A percentile compares a stretch with the other conserved stretches of the same genome.
phyloP scores from a whole-genome alignment of 768 basidiomycete species.

The Amanita subjunquillea region DNA sequence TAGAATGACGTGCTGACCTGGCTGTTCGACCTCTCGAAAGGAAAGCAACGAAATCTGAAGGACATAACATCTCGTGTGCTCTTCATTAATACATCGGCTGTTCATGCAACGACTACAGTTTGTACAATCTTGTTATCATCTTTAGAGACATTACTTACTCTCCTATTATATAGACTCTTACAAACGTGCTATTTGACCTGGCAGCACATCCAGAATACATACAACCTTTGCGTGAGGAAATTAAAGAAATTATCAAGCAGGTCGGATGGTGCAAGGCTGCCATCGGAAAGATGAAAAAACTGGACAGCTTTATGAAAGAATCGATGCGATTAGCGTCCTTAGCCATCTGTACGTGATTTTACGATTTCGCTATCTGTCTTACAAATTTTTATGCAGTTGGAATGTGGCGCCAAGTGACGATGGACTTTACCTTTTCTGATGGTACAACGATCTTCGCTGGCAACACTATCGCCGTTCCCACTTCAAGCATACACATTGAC shows the following conservation, averaged over 20 bases:
- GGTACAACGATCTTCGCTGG: slow-evolving; percentile 18
- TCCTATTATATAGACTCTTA: slow-evolving; percentile 20
- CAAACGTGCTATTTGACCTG: slow-evolving; percentile 24
- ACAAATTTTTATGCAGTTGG: slow-evolving; percentile 9
- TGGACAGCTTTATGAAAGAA: slow-evolving; percentile 39
- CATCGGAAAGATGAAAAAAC: slow-evolving; percentile 26
- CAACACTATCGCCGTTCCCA: slow-evolving; percentile 9
- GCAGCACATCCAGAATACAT: slow-evolving; percentile 22
- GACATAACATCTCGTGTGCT: slow-evolving; percentile 25
- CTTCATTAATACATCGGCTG: slow-evolving; percentile 25
- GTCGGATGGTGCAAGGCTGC: slow-evolving; percentile 28
- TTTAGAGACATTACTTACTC: not conserved
- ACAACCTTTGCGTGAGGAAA: slow-evolving; percentile 29
- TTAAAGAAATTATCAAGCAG: slow-evolving; percentile 22
- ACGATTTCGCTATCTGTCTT: slow-evolving; percentile 8
- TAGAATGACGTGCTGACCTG: slow-evolving; percentile 39
- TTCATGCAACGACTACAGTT: slow-evolving; percentile 33
- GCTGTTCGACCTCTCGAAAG: slow-evolving; percentile 28
- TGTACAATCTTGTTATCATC: not conserved
- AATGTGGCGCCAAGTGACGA: slow-evolving; percentile 20
- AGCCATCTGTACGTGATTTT: slow-evolving; percentile 10
- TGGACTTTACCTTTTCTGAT: slow-evolving; percentile 27
- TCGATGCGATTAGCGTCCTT: slow-evolving; percentile 19
- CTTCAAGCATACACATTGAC: slow-evolving; percentile 7
- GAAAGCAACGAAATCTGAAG: slow-evolving; percentile 7